These are phyloP conservation scores for Dryas integrifolia DNA, from an alignment of 331 rosid genomes.

Conservation along the genomic window DNA sequence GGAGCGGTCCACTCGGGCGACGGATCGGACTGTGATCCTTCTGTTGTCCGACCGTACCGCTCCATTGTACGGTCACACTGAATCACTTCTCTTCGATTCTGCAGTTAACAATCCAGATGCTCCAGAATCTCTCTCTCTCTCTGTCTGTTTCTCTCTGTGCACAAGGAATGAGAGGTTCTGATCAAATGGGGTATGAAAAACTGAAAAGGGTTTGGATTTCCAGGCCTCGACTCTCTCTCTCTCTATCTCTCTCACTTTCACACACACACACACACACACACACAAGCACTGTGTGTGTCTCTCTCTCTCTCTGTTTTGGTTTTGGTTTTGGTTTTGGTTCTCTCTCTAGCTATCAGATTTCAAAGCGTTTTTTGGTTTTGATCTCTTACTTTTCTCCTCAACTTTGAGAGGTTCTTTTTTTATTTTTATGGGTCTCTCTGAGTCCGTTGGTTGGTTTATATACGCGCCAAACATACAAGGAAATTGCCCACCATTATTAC, in stretches of 20 bases:
- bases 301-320: background rate
- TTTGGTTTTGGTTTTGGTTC: background rate
- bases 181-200: slow-evolving; percentile 49
- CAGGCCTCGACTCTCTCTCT: slow-evolving; percentile 21
- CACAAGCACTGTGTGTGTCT: slow-evolving; percentile 14
- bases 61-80: slow-evolving; percentile 65
- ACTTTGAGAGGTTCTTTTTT: slow-evolving; percentile 36
- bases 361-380: slow-evolving; percentile 43
- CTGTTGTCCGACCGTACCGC: slow-evolving; percentile 71
- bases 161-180: slow-evolving; percentile 51
- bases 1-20: slow-evolving; percentile 65
- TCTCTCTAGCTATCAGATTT: slow-evolving; percentile 46
- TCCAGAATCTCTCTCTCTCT: slow-evolving; percentile 10
- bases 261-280: slow-evolving; percentile 14
- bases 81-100: slow-evolving; percentile 23
- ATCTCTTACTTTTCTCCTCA: slow-evolving; percentile 33
- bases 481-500: slow-evolving; percentile 16
- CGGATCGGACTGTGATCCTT: slow-evolving; percentile 82
- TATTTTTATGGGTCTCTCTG: slow-evolving; percentile 27
- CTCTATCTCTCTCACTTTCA: slow-evolving; percentile 32
- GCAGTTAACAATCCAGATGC: slow-evolving; percentile 25
- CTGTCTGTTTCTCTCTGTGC: background rate
- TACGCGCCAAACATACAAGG: slow-evolving; percentile 61
- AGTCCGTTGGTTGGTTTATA: slow-evolving; percentile 51
- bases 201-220: slow-evolving; percentile 27